Base-by-base conservation (phyloP, 345 rosid genomes). In the Boechera divaricarpa region DNA sequence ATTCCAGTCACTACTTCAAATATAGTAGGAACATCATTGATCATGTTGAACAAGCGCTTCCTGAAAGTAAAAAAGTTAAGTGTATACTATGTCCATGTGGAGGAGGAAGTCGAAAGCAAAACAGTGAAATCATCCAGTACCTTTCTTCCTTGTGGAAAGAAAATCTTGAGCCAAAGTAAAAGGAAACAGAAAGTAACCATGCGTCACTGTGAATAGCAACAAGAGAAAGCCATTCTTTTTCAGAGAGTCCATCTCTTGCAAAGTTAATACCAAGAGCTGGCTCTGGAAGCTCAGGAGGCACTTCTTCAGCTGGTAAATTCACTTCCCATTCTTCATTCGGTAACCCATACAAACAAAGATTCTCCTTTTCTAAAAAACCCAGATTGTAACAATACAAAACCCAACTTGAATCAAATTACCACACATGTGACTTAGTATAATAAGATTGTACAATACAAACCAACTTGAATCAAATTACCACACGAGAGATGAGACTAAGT, bases 251-350 rank as follows among this genome's bases (percentile, higher is more conserved):
- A 69, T 91, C 95, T 81, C 95, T 85, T 7, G 95, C 91, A 75
- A 91, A 88, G 82, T 91, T 91, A 72, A 91, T 91, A 29, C 97
- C 97, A 18, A 91, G 80, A 49, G 93, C 93, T 76, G 97, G 97
- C 81, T 91, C 95, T 7, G 97, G 97, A 21, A 91, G 82, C 88
- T 91, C 97, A 0, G 97, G 93, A 33, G 97, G 97, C 62, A 91
- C 93, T 82, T 91, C 94, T 81, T 89, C 94, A 76, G 90, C 92
- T 12, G 97, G 97, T 69, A 91, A 84, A 78, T 79, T 85, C 38
- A 91, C 95, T 83, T 91, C 90, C 95, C 97, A 91, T 36, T 77
- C 82, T 81, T 85, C 97, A 72, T 78, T 87, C 9, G 97, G 95
- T 76, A 71, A 73, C 15, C 95, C 95, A 82, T 90, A 91, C 78